Evolutionary conservation across 352 stramenopile genomes (phyloP), one percentile per base, ranked within the genome.

Genomic region (Globisporangium carolinianum): DNA sequence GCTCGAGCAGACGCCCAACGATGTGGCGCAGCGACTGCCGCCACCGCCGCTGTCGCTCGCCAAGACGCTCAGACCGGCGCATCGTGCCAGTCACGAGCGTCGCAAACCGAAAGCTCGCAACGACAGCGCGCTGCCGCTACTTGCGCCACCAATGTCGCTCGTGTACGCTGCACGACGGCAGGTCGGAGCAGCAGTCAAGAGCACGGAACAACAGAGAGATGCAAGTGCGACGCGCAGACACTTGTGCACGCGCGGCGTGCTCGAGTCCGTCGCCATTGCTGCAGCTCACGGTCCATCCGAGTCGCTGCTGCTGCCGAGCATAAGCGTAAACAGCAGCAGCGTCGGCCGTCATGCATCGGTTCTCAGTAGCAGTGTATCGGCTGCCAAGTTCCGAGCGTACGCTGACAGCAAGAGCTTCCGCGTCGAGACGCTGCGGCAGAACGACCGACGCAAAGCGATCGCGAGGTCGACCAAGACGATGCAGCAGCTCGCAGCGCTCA

Each of bases 301-400:
- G 1, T 24, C 18, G 18, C 18, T 24, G 18, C 18, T 24, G 18
- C 18, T 24, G 18, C 18, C 18, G 18, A 24, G 18, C 18, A 24
- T 24, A 24, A 24, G 18, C 18, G 18, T 1, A 24, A 24, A 24
- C 35, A 24, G 5, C 39, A 24, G 15, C 45, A 46, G 15, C 9
- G 1, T 43, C 11, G 5, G n/a, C 45, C 45, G 10, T 36, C 35
- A 37, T 10, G 41, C 8, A 11, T 39, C 35, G 1, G 37, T 17
- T 5, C 35, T 49, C 9, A 15, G 12, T 37, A 41, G 52, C 4
- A 15, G 38, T 36, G 45, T 45, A 5, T 71, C 70, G 2, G 62
- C 59, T 18, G 41, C 45, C 12, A 72, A 83, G 61, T 88, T 75
- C 50, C 60, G 69, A 36, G 46, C 63, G 53, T 88, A 85, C 61